Percentiles rank a stretch among this genome's conserved stretches.
Evolutionary conservation across 2,329 filamentous ascomycete genomes (phyloP).

Genomic region (Sporothrix humicola): DNA sequence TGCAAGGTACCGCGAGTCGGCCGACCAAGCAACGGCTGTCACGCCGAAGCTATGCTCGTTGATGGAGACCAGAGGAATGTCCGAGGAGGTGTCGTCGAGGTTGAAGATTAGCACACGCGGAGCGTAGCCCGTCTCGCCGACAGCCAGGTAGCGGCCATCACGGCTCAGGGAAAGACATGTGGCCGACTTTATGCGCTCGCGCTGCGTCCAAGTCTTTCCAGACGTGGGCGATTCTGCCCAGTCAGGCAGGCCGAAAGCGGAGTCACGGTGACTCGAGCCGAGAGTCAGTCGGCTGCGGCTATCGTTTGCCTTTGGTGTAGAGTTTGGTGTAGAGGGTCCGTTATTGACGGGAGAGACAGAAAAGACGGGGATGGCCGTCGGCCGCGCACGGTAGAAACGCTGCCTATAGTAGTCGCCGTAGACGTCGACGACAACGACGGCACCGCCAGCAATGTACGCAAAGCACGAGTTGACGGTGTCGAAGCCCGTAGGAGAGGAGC

Average conservation of each 20-base stretch:
- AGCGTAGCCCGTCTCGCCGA: constrained; percentile 94
- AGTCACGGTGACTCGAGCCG: constrained; percentile 51
- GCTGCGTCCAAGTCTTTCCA: constrained; percentile 81
- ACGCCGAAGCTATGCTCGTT: constrained; percentile 92
- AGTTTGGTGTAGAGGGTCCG: constrained; percentile 56
- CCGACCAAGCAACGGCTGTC: constrained; percentile 84
- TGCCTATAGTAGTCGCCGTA: constrained; percentile 72
- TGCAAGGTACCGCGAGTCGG: constrained; percentile 83
- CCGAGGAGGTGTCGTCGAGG: constrained; percentile 77
- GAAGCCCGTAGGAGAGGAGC: constrained; percentile 82
- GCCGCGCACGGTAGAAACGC: constrained; percentile 88
- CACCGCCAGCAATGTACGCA: constrained; percentile 90
- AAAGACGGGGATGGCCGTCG: constrained; percentile 72
- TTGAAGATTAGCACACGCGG: constrained; percentile 91
- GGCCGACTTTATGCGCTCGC: constrained; percentile 91
- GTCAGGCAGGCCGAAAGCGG: constrained; percentile 52
- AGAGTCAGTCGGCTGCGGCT: constrained; percentile 62
- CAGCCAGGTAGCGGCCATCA: constrained; percentile 84
- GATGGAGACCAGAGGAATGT: constrained; percentile 81
- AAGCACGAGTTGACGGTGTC: constrained; percentile 79
- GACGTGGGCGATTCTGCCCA: constrained; percentile 65
- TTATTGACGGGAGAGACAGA: constrained; percentile 59
- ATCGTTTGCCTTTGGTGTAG: constrained; percentile 67
- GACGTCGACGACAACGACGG: constrained; percentile 86
- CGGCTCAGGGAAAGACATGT: constrained; percentile 88